A percentile compares a stretch with the other conserved stretches of the same genome.
Conservation (phyloP, 2,329 filamentous ascomycete genomes). For the Aureobasidium sp. region DNA sequence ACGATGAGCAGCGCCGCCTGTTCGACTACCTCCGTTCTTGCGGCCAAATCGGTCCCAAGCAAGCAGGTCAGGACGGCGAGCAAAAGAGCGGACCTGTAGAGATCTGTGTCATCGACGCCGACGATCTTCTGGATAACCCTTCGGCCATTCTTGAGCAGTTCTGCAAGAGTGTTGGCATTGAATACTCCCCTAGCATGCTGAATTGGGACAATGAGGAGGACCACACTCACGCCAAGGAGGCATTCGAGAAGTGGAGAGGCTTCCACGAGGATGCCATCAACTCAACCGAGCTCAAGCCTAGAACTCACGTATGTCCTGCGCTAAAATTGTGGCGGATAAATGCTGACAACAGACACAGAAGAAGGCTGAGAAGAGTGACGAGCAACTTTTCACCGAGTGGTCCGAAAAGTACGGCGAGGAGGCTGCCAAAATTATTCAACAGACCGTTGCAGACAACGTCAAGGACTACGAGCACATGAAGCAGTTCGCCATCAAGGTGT, state of each 20-base stretch:
- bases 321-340: background rate
- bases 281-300: conserved; percentile 65
- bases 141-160: conserved; percentile 66
- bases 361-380: conserved; percentile 56
- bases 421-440: conserved; percentile 59
- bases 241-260: conserved; percentile 94
- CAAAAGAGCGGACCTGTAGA: conserved; percentile 36
- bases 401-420: conserved; percentile 64
- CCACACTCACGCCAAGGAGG: conserved; percentile 57
- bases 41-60: conserved; percentile 60
- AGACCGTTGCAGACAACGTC: conserved; percentile 63
- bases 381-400: conserved; percentile 65
- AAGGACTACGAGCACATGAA: conserved; percentile 75
- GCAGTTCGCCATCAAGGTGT: conserved; percentile 58
- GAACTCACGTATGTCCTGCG: conserved; percentile 47
- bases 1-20: conserved; percentile 73
- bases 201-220: conserved; percentile 72
- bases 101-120: conserved; percentile 85
- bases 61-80: conserved; percentile 38
- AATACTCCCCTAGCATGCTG: conserved; percentile 71
- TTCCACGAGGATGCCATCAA: conserved; percentile 93
- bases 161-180: conserved; percentile 71
- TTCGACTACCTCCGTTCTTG: conserved; percentile 74
- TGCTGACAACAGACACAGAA: conserved; percentile 30
- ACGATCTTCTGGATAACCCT: conserved; percentile 84